Conservation (phyloP, 1,284 basidiomycete species). For the Microbotryum lychnidis-dioicae region DNA sequence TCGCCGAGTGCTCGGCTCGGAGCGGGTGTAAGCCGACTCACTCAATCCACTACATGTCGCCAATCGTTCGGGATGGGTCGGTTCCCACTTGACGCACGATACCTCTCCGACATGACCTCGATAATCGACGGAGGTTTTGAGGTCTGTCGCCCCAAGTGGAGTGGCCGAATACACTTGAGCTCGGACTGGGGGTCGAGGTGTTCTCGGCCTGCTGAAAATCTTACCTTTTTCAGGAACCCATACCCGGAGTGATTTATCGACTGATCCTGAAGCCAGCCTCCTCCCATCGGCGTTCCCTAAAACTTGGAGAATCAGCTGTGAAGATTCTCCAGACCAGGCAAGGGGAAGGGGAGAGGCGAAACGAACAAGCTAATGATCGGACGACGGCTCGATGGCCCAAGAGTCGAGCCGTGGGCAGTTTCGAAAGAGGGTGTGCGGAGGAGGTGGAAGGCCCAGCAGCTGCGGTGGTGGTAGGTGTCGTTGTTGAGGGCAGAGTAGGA, state of each 20-base stretch:
- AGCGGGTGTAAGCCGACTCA: background rate
- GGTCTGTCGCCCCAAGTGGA: background rate
- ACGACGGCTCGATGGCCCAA: too few relatives aligned
- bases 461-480: too few relatives aligned
- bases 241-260: conserved; percentile 20
- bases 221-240: conserved; percentile 29
- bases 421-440: too few relatives aligned
- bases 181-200: background rate
- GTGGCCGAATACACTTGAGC: background rate
- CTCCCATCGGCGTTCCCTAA: conserved; percentile 30
- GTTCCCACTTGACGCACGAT: conserved; percentile 23
- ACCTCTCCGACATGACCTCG: conserved; percentile 27
- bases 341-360: too few relatives aligned
- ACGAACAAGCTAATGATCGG: too few relatives aligned
- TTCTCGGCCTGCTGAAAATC: background rate
- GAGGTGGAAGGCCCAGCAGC: too few relatives aligned
- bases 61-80: conserved; percentile 25
- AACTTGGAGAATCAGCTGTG: too few relatives aligned
- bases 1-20: background rate
- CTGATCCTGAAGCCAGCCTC: conserved; percentile 19
- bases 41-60: conserved; percentile 19
- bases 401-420: too few relatives aligned
- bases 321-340: too few relatives aligned
- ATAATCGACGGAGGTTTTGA: conserved; percentile 15
- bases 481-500: too few relatives aligned